Evolutionary conservation across 192 early-diverging fungal genomes (phyloP), one percentile per base, ranked within the genome.

Genomic region (Pilobolus umbonatus): DNA sequence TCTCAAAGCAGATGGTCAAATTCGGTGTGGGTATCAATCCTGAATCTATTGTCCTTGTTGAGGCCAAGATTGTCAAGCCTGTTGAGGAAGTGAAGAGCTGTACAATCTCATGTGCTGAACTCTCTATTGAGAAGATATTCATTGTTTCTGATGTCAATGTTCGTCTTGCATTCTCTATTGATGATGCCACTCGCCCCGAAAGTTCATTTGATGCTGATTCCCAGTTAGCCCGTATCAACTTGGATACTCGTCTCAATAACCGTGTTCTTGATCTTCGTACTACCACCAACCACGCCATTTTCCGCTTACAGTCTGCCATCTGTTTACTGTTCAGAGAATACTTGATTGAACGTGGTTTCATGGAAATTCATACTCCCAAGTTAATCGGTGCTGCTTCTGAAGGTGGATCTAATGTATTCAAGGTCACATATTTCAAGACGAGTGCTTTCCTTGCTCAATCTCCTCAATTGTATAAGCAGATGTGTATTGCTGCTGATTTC

Each of bases 401-500:
- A 80, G 97, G 97, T 57, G 97, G 97, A 46, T 88, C 97, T 34
- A 98, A 94, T 64, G 93, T 99, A n/a, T 99, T 99, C 77, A 81
- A 86, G 68, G 86, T 99, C 59, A 75, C 88, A 55, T 99, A 99
- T 83, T 99, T 99, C 75, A 95, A 98, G 66, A 83, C 72, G 8
- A 78, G 83, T 17, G 97, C 97, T 2, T 99, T 79, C 75, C 79
- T 99, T 39, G 94, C 97, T 25, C 97, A 99, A 69, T 97, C 94
- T 17, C 97, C 97, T 53, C 97, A 99, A 77, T 83, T 99, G 51
- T 95, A 95, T 82, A 99, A 99, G 85, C 97, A 99, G 75, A 96
- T 96, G 92, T 89, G 88, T 69, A 93, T 99, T 70, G 91, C 87
- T 60, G 85, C 93, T 48, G 97, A 98, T 73, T 95, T 97, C 70